phyloP scores from a whole-genome alignment of 192 early-diverging fungal species.

The Fimicolochytrium jonesii region DNA sequence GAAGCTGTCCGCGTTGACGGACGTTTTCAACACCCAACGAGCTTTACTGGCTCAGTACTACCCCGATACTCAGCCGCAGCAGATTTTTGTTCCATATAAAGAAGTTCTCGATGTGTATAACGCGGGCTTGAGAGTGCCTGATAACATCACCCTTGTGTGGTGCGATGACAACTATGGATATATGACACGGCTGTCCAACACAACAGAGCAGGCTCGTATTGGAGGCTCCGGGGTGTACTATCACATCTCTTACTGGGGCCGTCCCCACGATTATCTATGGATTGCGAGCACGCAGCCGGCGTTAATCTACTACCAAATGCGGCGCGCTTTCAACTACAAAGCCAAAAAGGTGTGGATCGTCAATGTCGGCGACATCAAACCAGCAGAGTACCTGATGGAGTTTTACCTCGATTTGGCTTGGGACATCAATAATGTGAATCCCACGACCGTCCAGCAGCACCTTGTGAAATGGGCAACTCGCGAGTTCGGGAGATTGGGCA shows the following conservation, averaged over 20 bases:
- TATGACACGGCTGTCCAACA: slow-evolving; percentile 15
- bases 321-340: not conserved
- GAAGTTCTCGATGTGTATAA: slow-evolving; percentile 18
- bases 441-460: not conserved
- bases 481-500: not conserved
- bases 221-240: slow-evolving; percentile 23
- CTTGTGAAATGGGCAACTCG: not conserved
- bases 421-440: not conserved
- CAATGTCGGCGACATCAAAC: slow-evolving; percentile 29
- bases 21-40: not conserved
- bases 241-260: slow-evolving; percentile 20
- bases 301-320: slow-evolving; percentile 21
- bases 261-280: slow-evolving; percentile 17
- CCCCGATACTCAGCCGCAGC: slow-evolving; percentile 1
- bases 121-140: slow-evolving; percentile 9
- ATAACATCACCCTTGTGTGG: slow-evolving; percentile 16
- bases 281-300: slow-evolving; percentile 9
- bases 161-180: slow-evolving; percentile 23
- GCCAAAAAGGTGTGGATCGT: slow-evolving; percentile 13
- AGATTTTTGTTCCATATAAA: slow-evolving; percentile 18
- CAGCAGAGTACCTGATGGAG: slow-evolving; percentile 4
- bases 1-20: not conserved
- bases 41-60: not conserved
- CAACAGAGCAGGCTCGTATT: not conserved
- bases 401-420: slow-evolving; percentile 28